These are phyloP conservation scores for Penicillium sp. DNA, from an alignment of 2,329 filamentous ascomycete genomes.

Conservation along the genomic window DNA sequence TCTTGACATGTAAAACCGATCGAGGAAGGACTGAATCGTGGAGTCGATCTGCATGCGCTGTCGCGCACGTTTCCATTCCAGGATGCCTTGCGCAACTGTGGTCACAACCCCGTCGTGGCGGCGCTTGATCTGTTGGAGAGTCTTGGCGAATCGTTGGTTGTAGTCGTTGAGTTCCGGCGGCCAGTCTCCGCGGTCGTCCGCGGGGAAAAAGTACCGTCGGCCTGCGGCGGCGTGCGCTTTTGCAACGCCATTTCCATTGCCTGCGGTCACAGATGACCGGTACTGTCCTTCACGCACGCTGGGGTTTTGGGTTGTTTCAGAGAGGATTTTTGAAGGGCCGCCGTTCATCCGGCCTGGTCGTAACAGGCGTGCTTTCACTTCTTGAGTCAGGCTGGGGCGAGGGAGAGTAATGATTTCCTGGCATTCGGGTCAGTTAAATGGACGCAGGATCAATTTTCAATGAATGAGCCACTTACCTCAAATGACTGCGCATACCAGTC, in stretches of 20 bases:
- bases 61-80: conserved; percentile 92
- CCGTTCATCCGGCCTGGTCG: conserved; percentile 43
- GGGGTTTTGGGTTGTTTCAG: conserved; percentile 79
- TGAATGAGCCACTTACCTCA: conserved; percentile 56
- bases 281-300: conserved; percentile 81
- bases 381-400: conserved; percentile 64
- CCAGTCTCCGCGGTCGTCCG: conserved; percentile 83
- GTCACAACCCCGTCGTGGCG: conserved; percentile 95
- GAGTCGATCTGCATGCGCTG: conserved; percentile 98
- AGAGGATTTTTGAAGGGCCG: conserved; percentile 58
- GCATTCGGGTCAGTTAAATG: conserved; percentile 18
- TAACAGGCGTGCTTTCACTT: conserved; percentile 70
- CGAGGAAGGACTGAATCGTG: conserved; percentile 92
- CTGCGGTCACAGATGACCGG: conserved; percentile 40
- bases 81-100: conserved; percentile 92
- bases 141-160: conserved; percentile 81
- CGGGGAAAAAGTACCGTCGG: conserved; percentile 79
- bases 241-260: conserved; percentile 44
- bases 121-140: conserved; percentile 86
- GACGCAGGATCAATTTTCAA: background rate
- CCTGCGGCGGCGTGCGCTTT: conserved; percentile 41
- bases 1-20: conserved; percentile 98
- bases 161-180: conserved; percentile 89
- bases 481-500: conserved; percentile 99
- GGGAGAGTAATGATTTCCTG: conserved; percentile 82